These are phyloP conservation scores for Carex cristatella DNA, from an alignment of 176 grass and related monocot species.

Conservation along the genomic window DNA sequence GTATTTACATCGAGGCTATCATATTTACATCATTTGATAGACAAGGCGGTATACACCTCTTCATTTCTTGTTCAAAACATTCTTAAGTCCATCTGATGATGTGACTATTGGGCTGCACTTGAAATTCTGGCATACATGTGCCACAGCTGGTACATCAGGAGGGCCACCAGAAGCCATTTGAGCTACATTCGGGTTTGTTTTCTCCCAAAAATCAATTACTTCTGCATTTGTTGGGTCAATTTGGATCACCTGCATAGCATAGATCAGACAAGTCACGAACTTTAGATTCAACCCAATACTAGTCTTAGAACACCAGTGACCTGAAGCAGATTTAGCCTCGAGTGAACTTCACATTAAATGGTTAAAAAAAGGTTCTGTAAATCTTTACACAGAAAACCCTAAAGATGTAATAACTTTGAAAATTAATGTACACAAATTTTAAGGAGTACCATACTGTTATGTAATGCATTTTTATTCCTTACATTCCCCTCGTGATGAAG, in stretches of 20 bases:
- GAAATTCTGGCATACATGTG: constrained; percentile 62
- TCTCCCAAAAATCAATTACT: constrained; percentile 69
- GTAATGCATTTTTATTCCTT: background rate
- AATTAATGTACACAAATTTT: background rate
- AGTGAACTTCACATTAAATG: background rate
- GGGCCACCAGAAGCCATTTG: constrained; percentile 52
- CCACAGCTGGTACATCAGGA: background rate
- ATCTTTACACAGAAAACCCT: background rate
- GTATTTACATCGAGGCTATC: background rate
- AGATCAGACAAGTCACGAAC: background rate
- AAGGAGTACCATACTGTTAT: background rate
- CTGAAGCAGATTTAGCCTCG: background rate
- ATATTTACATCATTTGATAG: background rate
- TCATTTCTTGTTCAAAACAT: constrained; percentile 42
- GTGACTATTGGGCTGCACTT: constrained; percentile 67
- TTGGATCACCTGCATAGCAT: constrained; percentile 59
- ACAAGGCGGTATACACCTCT: background rate
- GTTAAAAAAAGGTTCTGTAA: background rate
- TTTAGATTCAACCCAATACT: background rate
- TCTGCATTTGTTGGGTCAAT: constrained; percentile 43
- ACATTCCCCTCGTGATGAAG: background rate
- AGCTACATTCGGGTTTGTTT: constrained; percentile 35
- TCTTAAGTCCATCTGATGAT: constrained; percentile 34
- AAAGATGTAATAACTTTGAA: background rate
- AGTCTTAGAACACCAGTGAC: background rate